Evolutionary conservation across 192 early-diverging fungal species (phyloP), one percentile per base, ranked within the genome.

Genomic region (Nowakowskiella sp.): DNA sequence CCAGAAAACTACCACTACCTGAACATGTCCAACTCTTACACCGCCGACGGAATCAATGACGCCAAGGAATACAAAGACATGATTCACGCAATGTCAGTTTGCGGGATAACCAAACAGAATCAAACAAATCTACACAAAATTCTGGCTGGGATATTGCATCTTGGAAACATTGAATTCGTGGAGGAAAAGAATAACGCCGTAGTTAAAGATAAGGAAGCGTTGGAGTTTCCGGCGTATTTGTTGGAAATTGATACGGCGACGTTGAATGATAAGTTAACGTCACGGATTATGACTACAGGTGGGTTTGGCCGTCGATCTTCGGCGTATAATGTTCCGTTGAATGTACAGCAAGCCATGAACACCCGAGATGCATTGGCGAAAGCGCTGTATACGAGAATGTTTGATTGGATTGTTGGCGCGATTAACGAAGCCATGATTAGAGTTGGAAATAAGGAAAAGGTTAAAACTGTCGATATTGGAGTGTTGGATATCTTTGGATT

Each of bases 401-500:
- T 99, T 52, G 92, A 99, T 68, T 99, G 94, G 94, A 97, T 99
- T 53, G 91, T 99, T 19, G 68, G 72, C 55, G 78, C 82, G 48
- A 86, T 99, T 49, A 99, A 99, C 57, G 71, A 74, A 33, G 89
- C 95, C 13, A 78, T 99, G 66, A 66, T 68, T 8, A 67, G 19
- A 70, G n/a, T 82, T 80, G 57, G 81, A 79, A 43, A 22, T 23
- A 26, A 55, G 51, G 42, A 26, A 27, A 36, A 33, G 9, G 33
- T n/a, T 16, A 47, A 13, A 26, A 58, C 60, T 8, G 56, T 81
- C 3, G 71, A 63, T 21, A 77, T 97, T 34, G 95, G 95, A 54
- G 94, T 99, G 34, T 65, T 99, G 53, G 94, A 99, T 72, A 99
- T 99, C 62, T 99, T 97, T 56, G 96, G 96, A 24, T 98, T 98